These are phyloP conservation scores for Panicum virgatum DNA, from an alignment of 202 grass and related monocot species.

Conservation along the genomic window DNA sequence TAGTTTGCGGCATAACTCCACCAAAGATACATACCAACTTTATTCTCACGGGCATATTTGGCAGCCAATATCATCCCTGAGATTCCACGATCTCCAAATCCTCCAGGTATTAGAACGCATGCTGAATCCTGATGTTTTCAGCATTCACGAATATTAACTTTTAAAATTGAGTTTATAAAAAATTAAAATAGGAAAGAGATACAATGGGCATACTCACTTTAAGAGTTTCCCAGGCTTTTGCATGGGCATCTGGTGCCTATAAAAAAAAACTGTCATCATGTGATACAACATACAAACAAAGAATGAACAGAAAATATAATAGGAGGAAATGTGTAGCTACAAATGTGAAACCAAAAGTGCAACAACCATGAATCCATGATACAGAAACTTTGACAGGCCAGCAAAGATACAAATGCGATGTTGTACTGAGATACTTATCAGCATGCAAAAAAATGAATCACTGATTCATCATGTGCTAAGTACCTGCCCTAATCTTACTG, in stretches of 20 bases:
- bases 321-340: neutral
- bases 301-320: neutral
- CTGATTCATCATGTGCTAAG: neutral
- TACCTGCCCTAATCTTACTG: neutral
- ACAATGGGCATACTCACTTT: conserved; percentile 47
- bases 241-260: conserved; percentile 79
- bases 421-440: neutral
- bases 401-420: conserved; percentile 1
- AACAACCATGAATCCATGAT: neutral
- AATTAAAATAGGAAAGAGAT: conserved; percentile 19
- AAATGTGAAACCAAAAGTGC: conserved; percentile 8
- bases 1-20: too few species aligned
- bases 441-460: conserved; percentile 10
- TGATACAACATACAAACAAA: conserved; percentile 31
- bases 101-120: conserved; percentile 91
- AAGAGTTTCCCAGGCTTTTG: conserved; percentile 86
- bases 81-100: conserved; percentile 95
- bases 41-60: conserved; percentile 97
- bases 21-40: too few species aligned
- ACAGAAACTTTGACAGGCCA: conserved; percentile 13
- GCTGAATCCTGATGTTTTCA: conserved; percentile 67
- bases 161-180: conserved; percentile 13
- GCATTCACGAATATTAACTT: conserved; percentile 18
- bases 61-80: conserved; percentile 93
- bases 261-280: conserved; percentile 22